Base-by-base conservation (phyloP, 2,329 filamentous ascomycete species). In the Macroventuria anomochaeta region DNA sequence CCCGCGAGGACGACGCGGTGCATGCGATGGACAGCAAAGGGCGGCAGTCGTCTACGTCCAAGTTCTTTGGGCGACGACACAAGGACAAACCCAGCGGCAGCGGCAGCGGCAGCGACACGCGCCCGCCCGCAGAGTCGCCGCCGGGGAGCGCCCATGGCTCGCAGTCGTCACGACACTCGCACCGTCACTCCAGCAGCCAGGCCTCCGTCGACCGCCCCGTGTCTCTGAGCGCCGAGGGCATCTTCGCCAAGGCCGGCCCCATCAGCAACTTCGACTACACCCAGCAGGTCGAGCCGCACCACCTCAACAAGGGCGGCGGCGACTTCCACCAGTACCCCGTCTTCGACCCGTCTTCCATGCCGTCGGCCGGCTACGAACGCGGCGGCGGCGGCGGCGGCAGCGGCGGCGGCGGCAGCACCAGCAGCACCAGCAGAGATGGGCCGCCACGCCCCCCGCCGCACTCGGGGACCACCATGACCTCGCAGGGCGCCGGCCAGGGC, bases 271-370 rank as follows among this genome's bases (percentile, higher is more conserved):
- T 96, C 64, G 86, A 80, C 66, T 73, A 82, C 43, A 86, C 85
- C 69, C 86, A 86, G 71, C 89, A 95, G 50, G 89, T 89, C 53
- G 81, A 90, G 54, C 90, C 92, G 25, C 90, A 95, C 74, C 91
- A 96, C 68, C 78, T 96, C 47, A 93, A 91, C 74, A 93, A 91
- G 76, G 82, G 81, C 61, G 85, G 85, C 41, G 79, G 80, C 64
- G 93, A 97, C 75, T 96, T 87, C 71, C 91, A 96, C 77, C 93
- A 96, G 70, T 96, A 97, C 73, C 91, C 92, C 34, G 83, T 83
- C 46, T 86, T 89, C 72, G 87, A 88, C 62, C 79, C 84, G 25
- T 76, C 82, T 32, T 70, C 79, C 49, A 76, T 79, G 34, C 75
- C 78, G 55, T 77, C 79, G 53, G 80, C 77, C 62, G 71, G 79